These are phyloP conservation scores for Phytopythium vexans DNA, from an alignment of 352 stramenopile genomes.

Conservation along the genomic window DNA sequence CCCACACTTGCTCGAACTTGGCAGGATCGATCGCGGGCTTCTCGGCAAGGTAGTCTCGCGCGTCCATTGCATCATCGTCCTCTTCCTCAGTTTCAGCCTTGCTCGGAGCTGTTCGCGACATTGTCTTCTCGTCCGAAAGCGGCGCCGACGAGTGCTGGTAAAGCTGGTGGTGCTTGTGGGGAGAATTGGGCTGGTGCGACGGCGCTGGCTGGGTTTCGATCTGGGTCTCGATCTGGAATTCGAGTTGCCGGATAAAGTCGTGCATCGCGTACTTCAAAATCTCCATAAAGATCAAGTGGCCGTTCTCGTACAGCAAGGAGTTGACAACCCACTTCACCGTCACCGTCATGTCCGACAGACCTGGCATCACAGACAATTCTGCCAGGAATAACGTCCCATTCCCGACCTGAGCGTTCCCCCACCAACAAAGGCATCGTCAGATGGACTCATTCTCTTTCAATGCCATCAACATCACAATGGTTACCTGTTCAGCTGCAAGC, in stretches of 20 bases:
- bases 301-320: slow-evolving; percentile 82
- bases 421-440: slow-evolving; percentile 8
- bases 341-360: slow-evolving; percentile 72
- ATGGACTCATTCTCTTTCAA: background rate
- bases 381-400: slow-evolving; percentile 83
- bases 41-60: slow-evolving; percentile 62
- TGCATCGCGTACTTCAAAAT: slow-evolving; percentile 72
- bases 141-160: too few species aligned
- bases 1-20: slow-evolving; percentile 83
- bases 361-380: slow-evolving; percentile 76
- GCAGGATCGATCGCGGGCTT: slow-evolving; percentile 61
- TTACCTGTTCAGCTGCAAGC: slow-evolving; percentile 81
- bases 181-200: slow-evolving; percentile 11
- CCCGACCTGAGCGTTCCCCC: slow-evolving; percentile 30
- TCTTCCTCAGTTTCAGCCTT: slow-evolving; percentile 35
- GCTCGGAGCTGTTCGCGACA: slow-evolving; percentile 21
- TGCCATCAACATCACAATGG: background rate
- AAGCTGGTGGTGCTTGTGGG: slow-evolving; percentile 3
- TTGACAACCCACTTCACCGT: slow-evolving; percentile 90
- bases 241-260: slow-evolving; percentile 50
- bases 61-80: slow-evolving; percentile 54
- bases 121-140: background rate
- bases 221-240: slow-evolving; percentile 9
- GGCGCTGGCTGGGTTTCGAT: slow-evolving; percentile 4
- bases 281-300: slow-evolving; percentile 77